Evolutionary conservation across 225 moss, liverwort and hornwort genomes (phyloP).

Genomic region (Bryoerythrophyllum caledonicum): DNA sequence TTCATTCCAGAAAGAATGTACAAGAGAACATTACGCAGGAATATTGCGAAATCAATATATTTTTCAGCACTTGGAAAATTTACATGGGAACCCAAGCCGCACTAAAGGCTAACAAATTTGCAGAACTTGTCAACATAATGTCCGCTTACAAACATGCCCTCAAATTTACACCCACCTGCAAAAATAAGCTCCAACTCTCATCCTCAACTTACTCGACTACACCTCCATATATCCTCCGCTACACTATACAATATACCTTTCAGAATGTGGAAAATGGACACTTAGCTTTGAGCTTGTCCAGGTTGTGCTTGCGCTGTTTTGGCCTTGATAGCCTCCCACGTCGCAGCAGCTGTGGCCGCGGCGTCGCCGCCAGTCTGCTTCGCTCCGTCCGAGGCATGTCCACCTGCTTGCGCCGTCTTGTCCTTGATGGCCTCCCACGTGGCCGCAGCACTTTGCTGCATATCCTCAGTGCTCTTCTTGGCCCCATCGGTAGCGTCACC

Average conservation of each 20-base stretch:
- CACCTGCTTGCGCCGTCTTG: not conserved
- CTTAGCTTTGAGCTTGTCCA: conserved; percentile 11
- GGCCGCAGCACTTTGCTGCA: not conserved
- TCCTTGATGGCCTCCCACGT: conserved; percentile 11
- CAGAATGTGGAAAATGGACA: not conserved
- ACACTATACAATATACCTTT: not conserved
- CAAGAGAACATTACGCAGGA: too few relatives aligned
- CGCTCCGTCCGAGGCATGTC: not conserved
- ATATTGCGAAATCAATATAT: not conserved
- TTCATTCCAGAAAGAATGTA: too few relatives aligned
- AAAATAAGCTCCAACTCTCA: not conserved
- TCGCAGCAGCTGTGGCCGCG: not conserved
- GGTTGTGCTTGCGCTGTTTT: not conserved
- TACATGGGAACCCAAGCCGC: not conserved
- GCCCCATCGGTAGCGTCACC: not conserved
- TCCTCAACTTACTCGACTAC: not conserved
- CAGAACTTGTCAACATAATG: not conserved
- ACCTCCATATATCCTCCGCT: not conserved
- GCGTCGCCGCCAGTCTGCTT: not conserved
- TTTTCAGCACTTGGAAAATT: not conserved
- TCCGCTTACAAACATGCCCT: not conserved
- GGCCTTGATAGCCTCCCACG: conserved; percentile 32
- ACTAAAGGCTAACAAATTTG: not conserved
- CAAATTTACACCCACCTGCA: not conserved
- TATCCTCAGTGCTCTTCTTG: not conserved